Base-by-base conservation (phyloP, 306 rosid species). In the Amphicarpaea edgeworthii region DNA sequence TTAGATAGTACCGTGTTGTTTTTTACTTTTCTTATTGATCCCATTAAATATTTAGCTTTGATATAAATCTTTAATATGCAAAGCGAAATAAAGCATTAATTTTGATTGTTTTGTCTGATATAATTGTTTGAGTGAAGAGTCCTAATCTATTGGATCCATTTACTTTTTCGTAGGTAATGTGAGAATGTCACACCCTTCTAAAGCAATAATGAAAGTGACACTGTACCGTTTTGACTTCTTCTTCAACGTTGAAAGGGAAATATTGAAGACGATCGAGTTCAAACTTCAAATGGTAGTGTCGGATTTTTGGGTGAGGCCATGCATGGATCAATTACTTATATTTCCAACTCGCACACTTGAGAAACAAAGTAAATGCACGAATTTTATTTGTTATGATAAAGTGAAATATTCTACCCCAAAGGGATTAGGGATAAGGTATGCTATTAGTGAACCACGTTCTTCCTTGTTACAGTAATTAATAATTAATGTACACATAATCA, bases 301-400 rank as follows among this genome's bases (percentile, higher is more conserved):
- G 32, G 12, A 42, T 10, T 42, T 10, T 12, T 42, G 47, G 47
- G 15, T 42, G 47, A 42, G 47, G 47, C 47, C 53, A 28, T 28
- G n/a, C n/a, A 14, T 5, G 53, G 53, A 46, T 46, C 53, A 46
- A 45, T 12, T 15, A 46, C 53, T 46, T 15, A 46, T 72, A 42
- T 42, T 32, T 7, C 77, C 40, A 47, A 47, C 24, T 47, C 62
- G 34, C 63, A 16, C 46, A 6, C 57, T 59, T 9, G 12, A 54
- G 9, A 24, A 40, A 53, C 57, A n/a, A 53, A 23, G 12, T 41
- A 38, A 21, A 5, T 42, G 26, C 53, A 23, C 4, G 28, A 28
- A 70, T 70, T 19, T 79, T 14, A 71, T 38, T 47, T 17, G 66
- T 50, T 77, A 43, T 19, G 54, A 62, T 38, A 72, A 71, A 61